Evolutionary conservation across 2,329 filamentous ascomycete genomes (phyloP).

Genomic region (Clarireedia monteithiana): DNA sequence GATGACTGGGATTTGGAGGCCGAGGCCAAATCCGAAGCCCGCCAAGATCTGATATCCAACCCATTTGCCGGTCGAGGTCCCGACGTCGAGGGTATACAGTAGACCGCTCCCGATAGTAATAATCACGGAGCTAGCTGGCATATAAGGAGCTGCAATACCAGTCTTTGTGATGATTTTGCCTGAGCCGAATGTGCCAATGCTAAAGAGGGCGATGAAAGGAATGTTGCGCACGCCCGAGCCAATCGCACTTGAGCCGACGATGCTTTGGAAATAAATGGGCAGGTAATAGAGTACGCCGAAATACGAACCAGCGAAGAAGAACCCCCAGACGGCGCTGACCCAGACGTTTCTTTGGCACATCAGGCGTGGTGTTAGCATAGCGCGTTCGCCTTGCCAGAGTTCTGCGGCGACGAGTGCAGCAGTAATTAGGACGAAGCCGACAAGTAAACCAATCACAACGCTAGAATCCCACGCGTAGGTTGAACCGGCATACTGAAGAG

Average conservation of each 20-base stretch:
- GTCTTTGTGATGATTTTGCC: not conserved
- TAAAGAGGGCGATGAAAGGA: slow-evolving; percentile 18
- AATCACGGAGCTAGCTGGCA: slow-evolving; percentile 20
- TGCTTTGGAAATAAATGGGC: slow-evolving; percentile 36
- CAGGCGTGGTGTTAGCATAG: slow-evolving; percentile 28
- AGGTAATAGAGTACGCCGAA: slow-evolving; percentile 32
- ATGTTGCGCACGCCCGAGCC: slow-evolving; percentile 29
- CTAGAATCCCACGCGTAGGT: slow-evolving; percentile 29
- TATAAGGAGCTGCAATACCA: not conserved
- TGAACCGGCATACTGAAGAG: slow-evolving; percentile 37
- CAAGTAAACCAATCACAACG: not conserved
- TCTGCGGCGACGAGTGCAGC: not conserved
- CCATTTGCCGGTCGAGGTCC: slow-evolving; percentile 13
- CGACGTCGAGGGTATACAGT: slow-evolving; percentile 23
- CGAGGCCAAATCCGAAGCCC: slow-evolving; percentile 9
- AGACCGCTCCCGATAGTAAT: slow-evolving; percentile 27
- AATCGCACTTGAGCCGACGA: slow-evolving; percentile 26
- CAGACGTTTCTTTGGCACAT: slow-evolving; percentile 35
- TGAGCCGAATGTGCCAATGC: not conserved
- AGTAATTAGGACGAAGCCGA: not conserved
- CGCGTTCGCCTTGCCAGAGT: not conserved
- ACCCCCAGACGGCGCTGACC: slow-evolving; percentile 32
- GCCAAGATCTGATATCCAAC: slow-evolving; percentile 16
- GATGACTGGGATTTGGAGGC: slow-evolving; percentile 33
- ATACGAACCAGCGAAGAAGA: slow-evolving; percentile 33